phyloP scores from a whole-genome alignment of 108 stramenopile species.

The Conticribra weissflogii region DNA sequence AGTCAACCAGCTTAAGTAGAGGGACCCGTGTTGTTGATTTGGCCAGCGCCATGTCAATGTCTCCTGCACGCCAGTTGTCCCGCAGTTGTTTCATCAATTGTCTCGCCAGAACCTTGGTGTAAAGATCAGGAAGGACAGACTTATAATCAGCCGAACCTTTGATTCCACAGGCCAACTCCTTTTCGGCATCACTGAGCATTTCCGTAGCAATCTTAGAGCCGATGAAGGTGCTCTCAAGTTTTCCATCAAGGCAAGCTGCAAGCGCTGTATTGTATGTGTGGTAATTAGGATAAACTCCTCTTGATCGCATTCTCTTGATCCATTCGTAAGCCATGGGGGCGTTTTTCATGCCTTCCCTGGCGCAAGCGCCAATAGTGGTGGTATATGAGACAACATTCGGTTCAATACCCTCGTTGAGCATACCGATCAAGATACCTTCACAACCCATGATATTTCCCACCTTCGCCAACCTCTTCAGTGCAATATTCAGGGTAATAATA shows the following conservation, averaged over 20 bases:
- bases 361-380: conserved; percentile 86
- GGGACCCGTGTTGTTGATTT: conserved; percentile 69
- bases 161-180: conserved; percentile 58
- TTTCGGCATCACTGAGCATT: conserved; percentile 72
- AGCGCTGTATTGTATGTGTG: conserved; percentile 88
- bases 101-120: conserved; percentile 72
- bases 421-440: conserved; percentile 88
- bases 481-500: conserved; percentile 90
- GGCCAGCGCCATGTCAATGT: conserved; percentile 81
- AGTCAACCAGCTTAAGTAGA: conserved; percentile 78
- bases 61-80: conserved; percentile 69
- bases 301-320: conserved; percentile 82
- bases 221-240: conserved; percentile 69
- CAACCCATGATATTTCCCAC: conserved; percentile 67
- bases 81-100: conserved; percentile 78
- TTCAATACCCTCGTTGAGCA: conserved; percentile 81
- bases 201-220: conserved; percentile 73
- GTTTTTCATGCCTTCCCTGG: conserved; percentile 61
- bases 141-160: conserved; percentile 64
- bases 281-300: conserved; percentile 78
- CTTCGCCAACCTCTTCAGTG: conserved; percentile 88
- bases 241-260: conserved; percentile 84
- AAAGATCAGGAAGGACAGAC: conserved; percentile 71
- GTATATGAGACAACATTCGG: conserved; percentile 91
- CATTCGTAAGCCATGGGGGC: conserved; percentile 72